Base-by-base conservation (phyloP, 176 grass and related monocot species). In the Ensete glaucum region DNA sequence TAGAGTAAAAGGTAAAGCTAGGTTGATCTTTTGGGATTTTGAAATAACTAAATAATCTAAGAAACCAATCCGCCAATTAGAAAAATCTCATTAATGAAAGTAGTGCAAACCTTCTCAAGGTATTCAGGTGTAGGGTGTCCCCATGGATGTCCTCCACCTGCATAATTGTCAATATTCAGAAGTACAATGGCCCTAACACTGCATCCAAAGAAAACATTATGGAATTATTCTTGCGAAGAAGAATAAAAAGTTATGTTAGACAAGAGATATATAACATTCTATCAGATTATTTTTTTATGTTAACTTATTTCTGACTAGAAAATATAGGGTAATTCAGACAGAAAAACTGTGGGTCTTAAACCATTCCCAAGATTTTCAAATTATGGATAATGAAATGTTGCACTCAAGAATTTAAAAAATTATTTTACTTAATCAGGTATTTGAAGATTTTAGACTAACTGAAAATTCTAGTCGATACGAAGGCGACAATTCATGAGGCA, bases 121-220 rank as follows among this genome's bases (percentile, higher is more conserved):
- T 96, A 96, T 7, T 88, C 87, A 54, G 87, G 87, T 80, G 74
- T 92, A 73, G 92, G 93, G 85, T 92, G 78, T 76, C 93, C 93
- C 93, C 93, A 96, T 53, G 93, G 93, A 86, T 92, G 87, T 71
- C 56, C 86, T 81, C 93, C 93, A 79, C 93, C 88, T 75, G 74
- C 83, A 14, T 96, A 96, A 50, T 82, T 92, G 81, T 81, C 62
- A 21, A 96, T 55, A 90, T 96, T 96, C 76, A 96, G 86, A 74
- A 81, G 69, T 57, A 92, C 93, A 67, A 96, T 71, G 21, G 89
- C 92, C 83, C 89, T 90, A 51, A 96, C 85, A 71, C 93, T 96
- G 93, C 85, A 92, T 4, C 23, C 9, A 25, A 65, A 20, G 12
- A 63, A 65, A 2, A 21, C 10, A 65, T 25, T 65, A 65, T 65